Conservation (phyloP, 495 filamentous ascomycete species). For the Tuber magnatum region DNA sequence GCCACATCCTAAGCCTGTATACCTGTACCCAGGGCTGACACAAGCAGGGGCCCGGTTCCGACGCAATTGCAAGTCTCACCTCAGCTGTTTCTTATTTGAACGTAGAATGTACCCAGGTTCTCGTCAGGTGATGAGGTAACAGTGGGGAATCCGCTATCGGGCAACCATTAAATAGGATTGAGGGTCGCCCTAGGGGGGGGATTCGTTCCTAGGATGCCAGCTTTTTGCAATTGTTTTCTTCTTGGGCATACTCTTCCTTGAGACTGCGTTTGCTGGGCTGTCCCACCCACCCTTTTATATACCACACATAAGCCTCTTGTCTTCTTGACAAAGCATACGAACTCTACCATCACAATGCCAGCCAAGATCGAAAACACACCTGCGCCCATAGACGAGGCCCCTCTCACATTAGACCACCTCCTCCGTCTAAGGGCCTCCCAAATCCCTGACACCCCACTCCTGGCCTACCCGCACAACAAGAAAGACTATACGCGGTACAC, state of each 20-base stretch:
- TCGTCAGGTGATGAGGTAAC: background rate
- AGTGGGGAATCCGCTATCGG: background rate
- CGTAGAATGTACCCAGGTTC: background rate
- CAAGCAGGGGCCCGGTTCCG: background rate
- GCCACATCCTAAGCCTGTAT: background rate
- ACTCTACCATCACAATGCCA: background rate
- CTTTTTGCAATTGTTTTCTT: background rate
- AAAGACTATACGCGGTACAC: constrained; percentile 24
- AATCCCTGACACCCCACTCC: constrained; percentile 3
- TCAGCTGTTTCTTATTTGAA: background rate
- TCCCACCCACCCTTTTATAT: background rate
- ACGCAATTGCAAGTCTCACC: background rate
- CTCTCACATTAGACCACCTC: constrained; percentile 31
- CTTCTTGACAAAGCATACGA: background rate
- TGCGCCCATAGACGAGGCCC: background rate
- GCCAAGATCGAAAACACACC: background rate
- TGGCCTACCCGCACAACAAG: constrained; percentile 20
- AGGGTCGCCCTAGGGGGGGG: background rate
- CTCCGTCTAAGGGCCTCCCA: constrained; percentile 16
- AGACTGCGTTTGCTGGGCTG: background rate
- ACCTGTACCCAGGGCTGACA: background rate
- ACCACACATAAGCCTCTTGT: background rate
- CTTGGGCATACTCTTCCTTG: background rate
- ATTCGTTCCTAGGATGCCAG: background rate
- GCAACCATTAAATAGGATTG: background rate